Evolutionary conservation across 495 filamentous ascomycete species (phyloP).

Genomic region (Aspergillus diversus): DNA sequence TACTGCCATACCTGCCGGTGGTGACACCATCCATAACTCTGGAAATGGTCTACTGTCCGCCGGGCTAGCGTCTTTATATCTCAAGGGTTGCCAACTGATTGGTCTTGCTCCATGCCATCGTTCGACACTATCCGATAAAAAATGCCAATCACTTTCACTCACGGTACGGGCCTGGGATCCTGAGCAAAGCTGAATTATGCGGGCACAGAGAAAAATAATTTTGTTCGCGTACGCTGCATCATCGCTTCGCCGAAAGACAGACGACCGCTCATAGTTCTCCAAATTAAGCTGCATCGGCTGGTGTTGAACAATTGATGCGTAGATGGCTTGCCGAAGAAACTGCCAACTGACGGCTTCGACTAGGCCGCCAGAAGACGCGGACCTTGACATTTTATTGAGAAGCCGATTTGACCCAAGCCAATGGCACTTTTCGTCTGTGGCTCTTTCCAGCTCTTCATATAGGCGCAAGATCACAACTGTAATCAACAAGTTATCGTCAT

Average conservation of each 20-base stretch:
- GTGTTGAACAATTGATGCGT: slow-evolving; percentile 41
- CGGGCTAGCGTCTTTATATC: slow-evolving; percentile 34
- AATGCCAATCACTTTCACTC: slow-evolving; percentile 29
- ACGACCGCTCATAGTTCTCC: slow-evolving; percentile 39
- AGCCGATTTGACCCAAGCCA: slow-evolving; percentile 42
- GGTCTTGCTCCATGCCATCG: slow-evolving; percentile 36
- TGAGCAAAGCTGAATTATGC: slow-evolving; percentile 39
- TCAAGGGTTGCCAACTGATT: slow-evolving; percentile 41
- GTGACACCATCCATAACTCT: slow-evolving; percentile 46
- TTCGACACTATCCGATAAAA: slow-evolving; percentile 32
- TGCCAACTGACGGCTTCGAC: slow-evolving; percentile 49
- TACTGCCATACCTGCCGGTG: slow-evolving; percentile 34
- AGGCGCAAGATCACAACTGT: slow-evolving; percentile 44
- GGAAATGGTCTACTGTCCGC: slow-evolving; percentile 37
- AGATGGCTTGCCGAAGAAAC: slow-evolving; percentile 47
- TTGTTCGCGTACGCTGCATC: slow-evolving; percentile 41
- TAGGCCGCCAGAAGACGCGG: slow-evolving; percentile 41
- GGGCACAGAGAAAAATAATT: slow-evolving; percentile 41
- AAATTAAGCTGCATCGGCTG: slow-evolving; percentile 41
- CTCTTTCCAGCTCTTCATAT: slow-evolving; percentile 42
- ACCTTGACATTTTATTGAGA: slow-evolving; percentile 40
- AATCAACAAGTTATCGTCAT: slow-evolving; percentile 40
- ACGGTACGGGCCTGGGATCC: slow-evolving; percentile 25
- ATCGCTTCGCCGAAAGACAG: slow-evolving; percentile 39
- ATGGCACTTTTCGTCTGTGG: slow-evolving; percentile 40